Percentiles rank a stretch among this genome's conserved stretches.
Evolutionary conservation across 2,329 filamentous ascomycete species (phyloP).

Genomic region (Trichoderma asperellum): DNA sequence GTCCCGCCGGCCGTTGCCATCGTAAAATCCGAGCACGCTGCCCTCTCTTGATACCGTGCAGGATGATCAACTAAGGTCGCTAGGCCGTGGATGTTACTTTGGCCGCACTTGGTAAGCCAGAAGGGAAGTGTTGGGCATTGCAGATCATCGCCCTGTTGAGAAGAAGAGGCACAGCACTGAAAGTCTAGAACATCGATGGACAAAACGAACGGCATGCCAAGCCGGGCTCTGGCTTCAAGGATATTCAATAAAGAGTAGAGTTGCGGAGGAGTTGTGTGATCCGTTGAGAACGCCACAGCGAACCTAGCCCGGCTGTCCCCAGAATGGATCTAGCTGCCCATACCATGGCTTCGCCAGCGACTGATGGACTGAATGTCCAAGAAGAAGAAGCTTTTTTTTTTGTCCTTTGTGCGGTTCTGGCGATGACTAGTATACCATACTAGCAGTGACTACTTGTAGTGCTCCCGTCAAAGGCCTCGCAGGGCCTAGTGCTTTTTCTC

Average conservation of each 20-base stretch:
- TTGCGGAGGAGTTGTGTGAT: slow-evolving; percentile 1
- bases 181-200: slow-evolving; percentile 26
- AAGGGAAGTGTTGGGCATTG: slow-evolving; percentile 14
- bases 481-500: slow-evolving; percentile 15
- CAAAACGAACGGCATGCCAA: slow-evolving; percentile 25
- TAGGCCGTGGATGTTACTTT: slow-evolving; percentile 4
- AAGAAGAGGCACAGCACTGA: background rate
- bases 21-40: background rate
- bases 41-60: slow-evolving; percentile 2
- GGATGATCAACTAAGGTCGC: background rate
- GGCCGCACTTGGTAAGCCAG: background rate
- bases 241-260: slow-evolving; percentile 4
- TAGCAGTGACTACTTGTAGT: background rate
- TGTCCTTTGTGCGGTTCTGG: background rate
- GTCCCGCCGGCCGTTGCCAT: background rate
- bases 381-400: background rate
- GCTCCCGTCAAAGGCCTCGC: background rate
- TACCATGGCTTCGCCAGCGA: background rate
- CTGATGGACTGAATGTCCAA: background rate
- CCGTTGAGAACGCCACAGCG: slow-evolving; percentile 12
- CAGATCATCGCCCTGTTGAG: slow-evolving; percentile 27
- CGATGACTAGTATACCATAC: background rate
- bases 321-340: background rate
- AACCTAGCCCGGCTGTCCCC: background rate
- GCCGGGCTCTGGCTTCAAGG: slow-evolving; percentile 20